Conservation (phyloP, 2,329 filamentous ascomycete genomes). For the Phaeosphaeria sp. region DNA sequence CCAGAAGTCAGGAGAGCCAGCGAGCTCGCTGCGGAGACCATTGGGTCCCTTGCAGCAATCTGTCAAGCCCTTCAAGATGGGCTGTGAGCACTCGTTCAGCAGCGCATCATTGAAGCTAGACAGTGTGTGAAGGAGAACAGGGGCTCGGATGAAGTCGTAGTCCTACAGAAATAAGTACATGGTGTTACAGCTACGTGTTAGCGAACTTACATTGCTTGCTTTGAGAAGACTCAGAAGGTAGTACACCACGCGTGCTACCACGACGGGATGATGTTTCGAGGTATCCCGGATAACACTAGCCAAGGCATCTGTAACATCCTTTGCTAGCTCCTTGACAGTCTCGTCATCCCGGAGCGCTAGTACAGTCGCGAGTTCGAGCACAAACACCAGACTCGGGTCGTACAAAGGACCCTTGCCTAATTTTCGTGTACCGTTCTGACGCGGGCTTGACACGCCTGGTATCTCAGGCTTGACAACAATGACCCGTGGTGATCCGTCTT, state of each 20-base stretch:
- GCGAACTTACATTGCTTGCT: constrained; percentile 75
- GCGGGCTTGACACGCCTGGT: constrained; percentile 63
- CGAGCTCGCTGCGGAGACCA: constrained; percentile 86
- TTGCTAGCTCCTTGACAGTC: constrained; percentile 75
- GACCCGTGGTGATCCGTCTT: constrained; percentile 79
- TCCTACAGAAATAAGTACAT: constrained; percentile 60
- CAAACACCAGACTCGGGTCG: constrained; percentile 84
- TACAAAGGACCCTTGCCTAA: constrained; percentile 69
- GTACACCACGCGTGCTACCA: constrained; percentile 82
- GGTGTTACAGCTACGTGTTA: neutral
- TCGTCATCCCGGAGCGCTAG: constrained; percentile 77
- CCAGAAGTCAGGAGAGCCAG: constrained; percentile 98
- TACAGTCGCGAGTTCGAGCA: constrained; percentile 89
- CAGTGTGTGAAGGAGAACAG: constrained; percentile 88
- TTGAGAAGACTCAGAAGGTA: constrained; percentile 84
- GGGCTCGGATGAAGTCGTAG: constrained; percentile 88
- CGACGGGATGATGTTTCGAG: constrained; percentile 78
- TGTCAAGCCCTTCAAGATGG: constrained; percentile 79
- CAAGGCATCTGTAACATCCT: constrained; percentile 79
- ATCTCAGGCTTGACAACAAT: constrained; percentile 91
- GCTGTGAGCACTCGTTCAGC: constrained; percentile 75
- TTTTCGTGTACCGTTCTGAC: constrained; percentile 65
- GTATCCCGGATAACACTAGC: constrained; percentile 82
- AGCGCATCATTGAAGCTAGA: constrained; percentile 83
- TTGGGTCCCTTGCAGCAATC: constrained; percentile 80